These are phyloP conservation scores for Mycocentrospora acerina DNA, from an alignment of 2,329 filamentous ascomycete species.

Conservation along the genomic window DNA sequence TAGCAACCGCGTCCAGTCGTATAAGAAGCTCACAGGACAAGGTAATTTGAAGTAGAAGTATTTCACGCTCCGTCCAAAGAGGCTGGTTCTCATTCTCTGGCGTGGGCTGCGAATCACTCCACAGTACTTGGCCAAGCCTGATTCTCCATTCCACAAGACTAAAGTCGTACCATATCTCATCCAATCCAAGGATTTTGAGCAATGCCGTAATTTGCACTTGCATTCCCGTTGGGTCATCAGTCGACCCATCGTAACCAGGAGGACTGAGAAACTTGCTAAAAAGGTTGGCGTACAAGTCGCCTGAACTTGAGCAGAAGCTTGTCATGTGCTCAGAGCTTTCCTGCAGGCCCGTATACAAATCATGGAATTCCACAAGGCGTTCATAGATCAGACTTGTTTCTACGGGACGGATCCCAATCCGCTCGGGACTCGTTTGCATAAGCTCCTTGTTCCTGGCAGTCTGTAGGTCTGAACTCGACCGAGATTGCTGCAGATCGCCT, in stretches of 20 bases:
- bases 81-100: conserved; percentile 21
- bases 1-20: conserved; percentile 54
- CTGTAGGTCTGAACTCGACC: conserved; percentile 31
- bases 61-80: conserved; percentile 50
- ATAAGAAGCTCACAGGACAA: conserved; percentile 57
- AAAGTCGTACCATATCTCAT: conserved; percentile 74
- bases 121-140: conserved; percentile 69
- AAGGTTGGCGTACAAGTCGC: conserved; percentile 51
- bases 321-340: conserved; percentile 58
- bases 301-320: conserved; percentile 53
- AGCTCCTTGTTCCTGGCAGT: conserved; percentile 48
- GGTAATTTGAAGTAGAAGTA: conserved; percentile 57
- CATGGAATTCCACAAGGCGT: conserved; percentile 44
- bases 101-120: conserved; percentile 50
- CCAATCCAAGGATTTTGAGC: conserved; percentile 63
- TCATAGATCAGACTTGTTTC: conserved; percentile 37
- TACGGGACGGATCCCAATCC: conserved; percentile 40
- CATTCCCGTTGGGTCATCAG: conserved; percentile 60
- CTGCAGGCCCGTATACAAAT: conserved; percentile 56
- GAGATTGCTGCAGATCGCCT: conserved; percentile 57
- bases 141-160: conserved; percentile 75
- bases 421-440: conserved; percentile 39
- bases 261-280: conserved; percentile 48
- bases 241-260: conserved; percentile 42
- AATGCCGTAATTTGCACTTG: conserved; percentile 70